phyloP scores from a whole-genome alignment of 2,329 filamentous ascomycete species.

The Paraconiothyrium brasiliense region DNA sequence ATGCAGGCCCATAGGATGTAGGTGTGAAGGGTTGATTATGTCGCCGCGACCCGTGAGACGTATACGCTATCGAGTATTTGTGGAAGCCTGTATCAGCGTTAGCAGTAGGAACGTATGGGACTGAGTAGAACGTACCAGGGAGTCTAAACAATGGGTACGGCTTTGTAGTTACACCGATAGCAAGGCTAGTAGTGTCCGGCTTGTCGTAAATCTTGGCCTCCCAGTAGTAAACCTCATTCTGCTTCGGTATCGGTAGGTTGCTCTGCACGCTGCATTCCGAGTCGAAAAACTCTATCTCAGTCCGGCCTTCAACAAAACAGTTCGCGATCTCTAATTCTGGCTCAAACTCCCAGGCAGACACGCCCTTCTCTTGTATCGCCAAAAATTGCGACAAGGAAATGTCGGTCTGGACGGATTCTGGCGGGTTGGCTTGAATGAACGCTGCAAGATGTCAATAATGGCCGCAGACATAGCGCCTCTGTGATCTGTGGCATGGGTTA shows the following conservation, averaged over 20 bases:
- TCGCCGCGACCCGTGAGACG: constrained; percentile 84
- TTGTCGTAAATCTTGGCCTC: constrained; percentile 99
- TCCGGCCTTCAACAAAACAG: constrained; percentile 95
- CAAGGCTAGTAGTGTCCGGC: constrained; percentile 84
- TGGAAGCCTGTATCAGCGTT: constrained; percentile 73
- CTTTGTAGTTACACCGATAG: constrained; percentile 95
- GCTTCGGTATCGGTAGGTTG: constrained; percentile 95
- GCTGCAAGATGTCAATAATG: constrained; percentile 63
- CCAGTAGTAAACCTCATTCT: constrained; percentile 99
- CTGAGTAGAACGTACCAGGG: constrained; percentile 71
- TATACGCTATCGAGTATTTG: constrained; percentile 90
- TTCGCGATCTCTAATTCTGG: constrained; percentile 99
- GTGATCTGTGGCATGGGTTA: constrained; percentile 53
- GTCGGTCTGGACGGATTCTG: constrained; percentile 94
- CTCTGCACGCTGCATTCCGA: constrained; percentile 97
- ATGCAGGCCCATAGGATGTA: constrained; percentile 81
- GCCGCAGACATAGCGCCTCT: constrained; percentile 17
- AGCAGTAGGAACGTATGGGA: constrained; percentile 20
- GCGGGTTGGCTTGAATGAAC: constrained; percentile 91
- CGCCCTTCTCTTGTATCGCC: constrained; percentile 98
- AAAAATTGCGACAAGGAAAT: constrained; percentile 98
- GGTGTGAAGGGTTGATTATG: constrained; percentile 91
- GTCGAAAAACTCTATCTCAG: constrained; percentile 99
- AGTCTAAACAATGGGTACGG: constrained; percentile 94
- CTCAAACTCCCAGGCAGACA: constrained; percentile 99